phyloP scores from a whole-genome alignment of 805 yeast genomes.

The Ogataea angusta region DNA sequence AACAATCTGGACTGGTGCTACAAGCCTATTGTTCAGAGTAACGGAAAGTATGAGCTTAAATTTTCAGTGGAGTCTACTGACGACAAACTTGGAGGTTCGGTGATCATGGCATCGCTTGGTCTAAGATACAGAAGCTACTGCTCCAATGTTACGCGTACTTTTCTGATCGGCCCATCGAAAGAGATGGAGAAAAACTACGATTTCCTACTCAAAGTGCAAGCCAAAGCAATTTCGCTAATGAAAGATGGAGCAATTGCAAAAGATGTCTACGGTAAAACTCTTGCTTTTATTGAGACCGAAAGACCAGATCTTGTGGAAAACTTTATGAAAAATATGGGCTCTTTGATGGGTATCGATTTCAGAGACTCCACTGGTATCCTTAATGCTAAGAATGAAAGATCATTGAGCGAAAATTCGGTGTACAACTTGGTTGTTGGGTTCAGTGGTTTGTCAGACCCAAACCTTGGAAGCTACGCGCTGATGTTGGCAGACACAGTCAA shows the following conservation, averaged over 20 bases:
- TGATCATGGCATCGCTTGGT: constrained; percentile 80
- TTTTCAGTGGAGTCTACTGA: constrained; percentile 78
- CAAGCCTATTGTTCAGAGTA: constrained; percentile 86
- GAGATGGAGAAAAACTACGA: constrained; percentile 79
- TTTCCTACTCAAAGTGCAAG: constrained; percentile 66
- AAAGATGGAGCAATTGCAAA: constrained; percentile 69
- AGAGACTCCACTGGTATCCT: constrained; percentile 75
- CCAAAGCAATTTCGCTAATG: constrained; percentile 54
- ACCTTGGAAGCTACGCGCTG: constrained; percentile 62
- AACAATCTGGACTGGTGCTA: constrained; percentile 88
- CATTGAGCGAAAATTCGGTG: constrained; percentile 67
- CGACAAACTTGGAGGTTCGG: constrained; percentile 67
- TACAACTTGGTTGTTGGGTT: constrained; percentile 78
- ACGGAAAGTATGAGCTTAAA: constrained; percentile 77
- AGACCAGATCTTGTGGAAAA: constrained; percentile 62
- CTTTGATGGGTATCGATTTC: constrained; percentile 85
- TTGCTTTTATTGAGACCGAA: constrained; percentile 56
- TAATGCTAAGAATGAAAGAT: constrained; percentile 68
- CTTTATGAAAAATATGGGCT: constrained; percentile 80
- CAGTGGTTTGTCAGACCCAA: constrained; percentile 51
- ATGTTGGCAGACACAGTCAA: constrained; percentile 79
- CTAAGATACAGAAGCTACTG: constrained; percentile 86
- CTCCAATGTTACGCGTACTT: constrained; percentile 83
- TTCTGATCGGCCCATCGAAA: constrained; percentile 81
- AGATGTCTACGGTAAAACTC: constrained; percentile 61